A percentile compares a stretch with the other conserved stretches of the same genome.
Evolutionary conservation across 1,284 basidiomycete species (phyloP).

Genomic region (Thelephora terrestris): DNA sequence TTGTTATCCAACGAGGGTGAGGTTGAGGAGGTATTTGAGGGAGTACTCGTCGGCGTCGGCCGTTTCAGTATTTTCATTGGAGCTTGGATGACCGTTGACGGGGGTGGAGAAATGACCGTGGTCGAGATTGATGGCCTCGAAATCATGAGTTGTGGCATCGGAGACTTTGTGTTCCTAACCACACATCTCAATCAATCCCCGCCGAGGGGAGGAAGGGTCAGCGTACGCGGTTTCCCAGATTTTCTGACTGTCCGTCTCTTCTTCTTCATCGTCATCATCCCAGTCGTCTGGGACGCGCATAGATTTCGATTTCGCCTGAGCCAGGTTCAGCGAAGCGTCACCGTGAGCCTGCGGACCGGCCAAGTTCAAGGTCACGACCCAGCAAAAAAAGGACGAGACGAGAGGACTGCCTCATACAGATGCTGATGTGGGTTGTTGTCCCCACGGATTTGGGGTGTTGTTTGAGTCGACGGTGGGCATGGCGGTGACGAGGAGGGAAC

Average conservation of each 20-base stretch:
- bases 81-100: slow-evolving; percentile 26
- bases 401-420: not conserved
- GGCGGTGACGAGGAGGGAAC: not conserved
- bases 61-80: slow-evolving; percentile 29
- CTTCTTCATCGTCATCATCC: slow-evolving; percentile 31
- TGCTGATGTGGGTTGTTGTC: not conserved
- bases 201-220: not conserved
- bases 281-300: slow-evolving; percentile 29
- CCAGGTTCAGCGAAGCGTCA: not conserved
- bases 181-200: slow-evolving; percentile 5
- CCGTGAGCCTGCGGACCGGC: no score
- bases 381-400: not conserved
- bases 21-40: slow-evolving; percentile 9
- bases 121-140: slow-evolving; percentile 21
- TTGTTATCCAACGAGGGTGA: not conserved
- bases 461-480: no score
- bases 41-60: slow-evolving; percentile 11
- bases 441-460: not conserved
- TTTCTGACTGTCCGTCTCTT: slow-evolving; percentile 22
- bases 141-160: slow-evolving; percentile 37
- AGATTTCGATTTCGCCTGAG: slow-evolving; percentile 7
- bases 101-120: slow-evolving; percentile 16
- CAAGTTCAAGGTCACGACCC: not conserved
- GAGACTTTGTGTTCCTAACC: slow-evolving; percentile 30
- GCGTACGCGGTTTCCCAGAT: slow-evolving; percentile 41